Percentiles rank a stretch among this genome's conserved stretches.
Evolutionary conservation across 2,329 filamentous ascomycete species (phyloP).

Genomic region (Cladophialophora psammophila): DNA sequence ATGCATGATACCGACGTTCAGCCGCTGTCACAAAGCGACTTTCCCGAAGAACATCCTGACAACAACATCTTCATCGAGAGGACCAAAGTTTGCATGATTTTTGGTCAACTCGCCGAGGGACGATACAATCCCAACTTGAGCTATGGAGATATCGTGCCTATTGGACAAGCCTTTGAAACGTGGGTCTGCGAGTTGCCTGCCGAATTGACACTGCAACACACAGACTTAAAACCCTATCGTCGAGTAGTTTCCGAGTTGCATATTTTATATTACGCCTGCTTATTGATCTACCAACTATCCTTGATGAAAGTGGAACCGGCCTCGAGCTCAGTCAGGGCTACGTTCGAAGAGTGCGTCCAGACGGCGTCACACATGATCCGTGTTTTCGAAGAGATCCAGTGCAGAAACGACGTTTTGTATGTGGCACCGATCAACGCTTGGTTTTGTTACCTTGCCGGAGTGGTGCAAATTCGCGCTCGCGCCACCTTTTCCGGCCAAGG

Average conservation of each 20-base stretch:
- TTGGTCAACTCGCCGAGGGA: slow-evolving; percentile 48
- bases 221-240: slow-evolving; percentile 21
- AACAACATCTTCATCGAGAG: slow-evolving; percentile 31
- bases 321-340: slow-evolving; percentile 18
- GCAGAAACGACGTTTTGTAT: slow-evolving; percentile 27
- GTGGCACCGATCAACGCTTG: slow-evolving; percentile 28
- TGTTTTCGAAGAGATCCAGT: slow-evolving; percentile 28
- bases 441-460: slow-evolving; percentile 28
- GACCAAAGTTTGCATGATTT: slow-evolving; percentile 87
- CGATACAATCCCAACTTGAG: slow-evolving; percentile 21
- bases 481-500: slow-evolving; percentile 23
- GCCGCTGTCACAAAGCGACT: slow-evolving; percentile 24
- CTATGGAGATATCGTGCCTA: slow-evolving; percentile 16
- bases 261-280: slow-evolving; percentile 29
- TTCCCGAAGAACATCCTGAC: slow-evolving; percentile 24
- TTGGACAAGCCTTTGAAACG: slow-evolving; percentile 18
- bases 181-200: slow-evolving; percentile 23
- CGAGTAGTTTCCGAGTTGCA: slow-evolving; percentile 29
- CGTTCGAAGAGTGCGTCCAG: slow-evolving; percentile 27
- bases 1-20: slow-evolving; percentile 30
- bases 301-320: slow-evolving; percentile 26
- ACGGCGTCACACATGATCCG: slow-evolving; percentile 23
- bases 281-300: slow-evolving; percentile 26
- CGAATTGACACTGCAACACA: slow-evolving; percentile 14
- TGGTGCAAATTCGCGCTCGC: slow-evolving; percentile 27